phyloP scores from a whole-genome alignment of 352 stramenopile species.

The Blastocystis sp. region DNA sequence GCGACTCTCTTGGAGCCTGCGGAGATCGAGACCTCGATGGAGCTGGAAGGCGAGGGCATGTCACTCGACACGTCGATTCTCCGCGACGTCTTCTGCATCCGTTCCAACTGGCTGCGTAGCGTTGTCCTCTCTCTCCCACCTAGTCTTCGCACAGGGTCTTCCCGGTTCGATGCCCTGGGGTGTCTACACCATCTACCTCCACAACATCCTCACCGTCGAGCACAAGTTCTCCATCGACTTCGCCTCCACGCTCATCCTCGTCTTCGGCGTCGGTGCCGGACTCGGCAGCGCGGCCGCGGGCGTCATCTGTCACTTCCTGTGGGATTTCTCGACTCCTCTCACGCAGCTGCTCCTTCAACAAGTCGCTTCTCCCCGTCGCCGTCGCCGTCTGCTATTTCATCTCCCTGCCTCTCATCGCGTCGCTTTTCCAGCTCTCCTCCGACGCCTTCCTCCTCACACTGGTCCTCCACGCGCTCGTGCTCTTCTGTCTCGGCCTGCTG shows the following conservation, averaged over 20 bases:
- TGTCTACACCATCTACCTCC: slow-evolving; percentile 43
- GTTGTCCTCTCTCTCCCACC: not conserved
- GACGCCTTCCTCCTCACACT: not conserved
- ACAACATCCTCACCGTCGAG: slow-evolving; percentile 21
- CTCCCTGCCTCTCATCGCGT: slow-evolving; percentile 1
- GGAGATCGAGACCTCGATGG: not conserved
- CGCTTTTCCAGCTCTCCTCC: not conserved
- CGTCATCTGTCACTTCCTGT: slow-evolving; percentile 35
- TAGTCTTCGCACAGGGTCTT: slow-evolving; percentile 31
- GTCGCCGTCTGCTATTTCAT: slow-evolving; percentile 36
- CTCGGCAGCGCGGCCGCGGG: not conserved
- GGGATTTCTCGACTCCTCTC: not conserved
- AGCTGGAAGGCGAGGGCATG: not conserved
- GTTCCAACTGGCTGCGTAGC: slow-evolving; percentile 1
- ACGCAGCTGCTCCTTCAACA: not conserved
- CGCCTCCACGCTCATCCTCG: slow-evolving; percentile 18
- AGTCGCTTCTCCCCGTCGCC: slow-evolving; percentile 8
- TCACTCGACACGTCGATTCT: not conserved
- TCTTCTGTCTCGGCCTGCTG: slow-evolving; percentile 18
- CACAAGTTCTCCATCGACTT: slow-evolving; percentile 16
- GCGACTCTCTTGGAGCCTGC: not conserved
- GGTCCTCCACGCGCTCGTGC: not conserved
- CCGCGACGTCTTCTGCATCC: not conserved
- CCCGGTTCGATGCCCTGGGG: slow-evolving; percentile 41
- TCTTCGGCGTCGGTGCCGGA: slow-evolving; percentile 13